Percentiles rank a stretch among this genome's conserved stretches.
Evolutionary conservation across 169 alveolate genomes (phyloP).

Genomic region (Besnoitia besnoiti): DNA sequence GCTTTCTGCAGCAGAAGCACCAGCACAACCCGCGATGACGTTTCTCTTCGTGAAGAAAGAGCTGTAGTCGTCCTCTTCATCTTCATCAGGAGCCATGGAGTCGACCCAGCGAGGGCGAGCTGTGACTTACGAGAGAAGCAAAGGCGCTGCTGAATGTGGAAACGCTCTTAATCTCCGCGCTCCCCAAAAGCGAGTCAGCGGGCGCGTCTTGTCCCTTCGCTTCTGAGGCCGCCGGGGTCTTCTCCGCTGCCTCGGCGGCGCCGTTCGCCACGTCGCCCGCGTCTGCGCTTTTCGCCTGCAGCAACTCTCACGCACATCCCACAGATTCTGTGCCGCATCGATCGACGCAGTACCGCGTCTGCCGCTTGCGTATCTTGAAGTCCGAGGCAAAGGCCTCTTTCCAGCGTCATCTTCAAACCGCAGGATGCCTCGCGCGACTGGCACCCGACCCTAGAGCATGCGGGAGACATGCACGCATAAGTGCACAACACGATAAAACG

Average conservation of each 20-base stretch:
- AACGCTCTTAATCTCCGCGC: background rate
- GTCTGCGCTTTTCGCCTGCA: background rate
- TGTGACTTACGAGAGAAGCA: background rate
- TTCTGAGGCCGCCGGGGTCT: background rate
- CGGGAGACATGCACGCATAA: too few relatives aligned
- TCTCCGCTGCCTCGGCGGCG: background rate
- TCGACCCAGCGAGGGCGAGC: too few relatives aligned
- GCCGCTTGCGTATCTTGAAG: too few relatives aligned
- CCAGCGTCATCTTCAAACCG: too few relatives aligned
- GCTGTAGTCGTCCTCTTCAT: background rate
- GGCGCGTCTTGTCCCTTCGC: background rate
- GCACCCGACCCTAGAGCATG: too few relatives aligned
- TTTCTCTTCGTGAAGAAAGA: background rate
- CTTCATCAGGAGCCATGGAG: background rate
- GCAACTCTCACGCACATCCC: too few relatives aligned
- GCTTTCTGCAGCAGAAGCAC: background rate
- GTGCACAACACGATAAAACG: too few relatives aligned
- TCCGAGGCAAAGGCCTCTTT: too few relatives aligned
- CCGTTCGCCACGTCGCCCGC: background rate
- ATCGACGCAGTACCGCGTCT: too few relatives aligned
- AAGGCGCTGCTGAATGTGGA: slow-evolving; percentile 17
- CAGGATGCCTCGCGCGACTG: too few relatives aligned
- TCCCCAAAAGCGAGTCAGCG: background rate
- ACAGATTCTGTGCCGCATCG: too few relatives aligned
- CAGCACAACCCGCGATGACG: background rate